phyloP scores from a whole-genome alignment of 108 stramenopile genomes.

The Conticribra guillardii region DNA sequence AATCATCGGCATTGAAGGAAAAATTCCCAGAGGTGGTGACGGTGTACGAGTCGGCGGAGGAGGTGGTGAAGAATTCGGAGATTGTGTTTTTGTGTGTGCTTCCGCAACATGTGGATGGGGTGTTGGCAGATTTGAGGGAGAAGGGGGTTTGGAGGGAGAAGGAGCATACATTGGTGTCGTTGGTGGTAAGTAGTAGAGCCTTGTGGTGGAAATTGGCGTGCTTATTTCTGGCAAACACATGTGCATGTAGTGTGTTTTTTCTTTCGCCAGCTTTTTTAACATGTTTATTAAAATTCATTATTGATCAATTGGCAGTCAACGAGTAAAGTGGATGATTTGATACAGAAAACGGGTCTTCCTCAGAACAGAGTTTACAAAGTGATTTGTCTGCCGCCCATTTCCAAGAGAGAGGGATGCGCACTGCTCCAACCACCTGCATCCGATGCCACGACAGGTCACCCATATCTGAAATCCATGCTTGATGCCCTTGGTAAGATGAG shows the following conservation, averaged over 20 bases:
- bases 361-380: conserved; percentile 67
- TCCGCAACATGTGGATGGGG: conserved; percentile 59
- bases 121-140: conserved; percentile 59
- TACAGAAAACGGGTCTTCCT: conserved; percentile 21
- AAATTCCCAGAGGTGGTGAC: conserved; percentile 54
- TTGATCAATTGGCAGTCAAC: conserved; percentile 16
- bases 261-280: no score
- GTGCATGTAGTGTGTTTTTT: no score
- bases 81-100: conserved; percentile 78
- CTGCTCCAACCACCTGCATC: conserved; percentile 39
- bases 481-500: no score
- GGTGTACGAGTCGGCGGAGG: conserved; percentile 66
- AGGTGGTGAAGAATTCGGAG: conserved; percentile 70
- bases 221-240: no score
- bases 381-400: conserved; percentile 81
- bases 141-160: conserved; percentile 37
- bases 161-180: conserved; percentile 73
- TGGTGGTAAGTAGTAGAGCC: conserved; percentile 54
- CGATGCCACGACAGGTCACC: conserved; percentile 2
- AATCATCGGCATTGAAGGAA: conserved; percentile 49
- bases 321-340: conserved; percentile 38
- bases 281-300: no score
- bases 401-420: conserved; percentile 58
- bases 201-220: background rate
- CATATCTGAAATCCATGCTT: conserved; percentile 34